phyloP scores from a whole-genome alignment of 176 grass and related monocot species.

The Rhynchospora tenuis region DNA sequence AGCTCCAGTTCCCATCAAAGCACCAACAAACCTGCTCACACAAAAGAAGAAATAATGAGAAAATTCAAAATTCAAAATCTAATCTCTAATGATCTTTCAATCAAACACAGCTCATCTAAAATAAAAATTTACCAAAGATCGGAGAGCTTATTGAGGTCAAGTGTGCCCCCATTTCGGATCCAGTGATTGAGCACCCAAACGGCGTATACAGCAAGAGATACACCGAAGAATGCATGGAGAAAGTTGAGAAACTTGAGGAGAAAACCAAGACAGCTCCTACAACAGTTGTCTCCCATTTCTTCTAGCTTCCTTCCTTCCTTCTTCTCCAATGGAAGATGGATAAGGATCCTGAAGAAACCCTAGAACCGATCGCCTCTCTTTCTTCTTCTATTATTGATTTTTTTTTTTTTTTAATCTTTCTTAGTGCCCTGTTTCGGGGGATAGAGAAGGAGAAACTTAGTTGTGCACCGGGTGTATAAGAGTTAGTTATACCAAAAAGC shows the following conservation, averaged over 20 bases:
- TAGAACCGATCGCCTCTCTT: background rate
- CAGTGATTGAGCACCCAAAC: conserved; percentile 39
- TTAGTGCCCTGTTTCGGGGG: background rate
- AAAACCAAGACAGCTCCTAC: conserved; percentile 28
- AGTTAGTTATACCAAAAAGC: background rate
- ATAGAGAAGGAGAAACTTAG: background rate
- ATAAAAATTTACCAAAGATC: conserved; percentile 34
- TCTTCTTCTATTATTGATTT: background rate
- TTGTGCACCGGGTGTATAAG: background rate
- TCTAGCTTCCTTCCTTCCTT: background rate
- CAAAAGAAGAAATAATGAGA: background rate
- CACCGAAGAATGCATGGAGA: conserved; percentile 35
- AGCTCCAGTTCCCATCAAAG: conserved; percentile 32
- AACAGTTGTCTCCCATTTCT: conserved; percentile 20
- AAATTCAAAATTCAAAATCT: background rate
- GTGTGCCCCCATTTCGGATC: conserved; percentile 17
- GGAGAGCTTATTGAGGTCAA: conserved; percentile 21
- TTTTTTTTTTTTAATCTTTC: background rate
- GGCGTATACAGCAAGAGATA: conserved; percentile 33
- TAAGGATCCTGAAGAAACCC: conserved; percentile 16
- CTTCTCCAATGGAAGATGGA: conserved; percentile 15
- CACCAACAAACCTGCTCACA: conserved; percentile 38
- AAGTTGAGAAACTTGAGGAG: conserved; percentile 44
- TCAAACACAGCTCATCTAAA: background rate
- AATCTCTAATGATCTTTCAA: background rate